Evolutionary conservation across 495 filamentous ascomycete genomes (phyloP).

Genomic region (Podospora australis): DNA sequence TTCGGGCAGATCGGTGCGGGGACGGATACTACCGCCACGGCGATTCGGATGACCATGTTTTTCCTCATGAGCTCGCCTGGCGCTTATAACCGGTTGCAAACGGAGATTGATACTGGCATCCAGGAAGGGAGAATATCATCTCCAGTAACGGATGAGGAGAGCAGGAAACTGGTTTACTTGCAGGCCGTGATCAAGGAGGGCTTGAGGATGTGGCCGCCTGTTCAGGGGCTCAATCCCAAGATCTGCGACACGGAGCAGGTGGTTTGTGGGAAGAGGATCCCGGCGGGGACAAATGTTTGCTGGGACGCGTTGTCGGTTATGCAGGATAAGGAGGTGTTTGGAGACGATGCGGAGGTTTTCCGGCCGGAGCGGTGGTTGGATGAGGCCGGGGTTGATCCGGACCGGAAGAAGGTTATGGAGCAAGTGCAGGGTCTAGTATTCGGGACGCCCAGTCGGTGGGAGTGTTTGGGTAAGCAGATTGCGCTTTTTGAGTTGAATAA

Average conservation of each 20-base stretch:
- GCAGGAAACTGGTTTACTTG: slow-evolving; percentile 37
- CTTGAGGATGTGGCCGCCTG: slow-evolving; percentile 38
- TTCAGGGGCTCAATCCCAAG: slow-evolving; percentile 35
- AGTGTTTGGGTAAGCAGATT: slow-evolving; percentile 34
- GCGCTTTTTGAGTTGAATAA: slow-evolving; percentile 44
- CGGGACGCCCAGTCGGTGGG: slow-evolving; percentile 25
- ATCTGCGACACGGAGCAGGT: slow-evolving; percentile 46
- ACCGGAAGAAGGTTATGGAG: slow-evolving; percentile 31
- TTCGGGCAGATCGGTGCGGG: slow-evolving; percentile 49
- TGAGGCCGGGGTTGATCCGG: slow-evolving; percentile 8
- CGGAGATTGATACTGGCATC: slow-evolving; percentile 47
- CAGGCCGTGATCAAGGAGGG: slow-evolving; percentile 47
- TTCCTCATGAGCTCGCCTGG: slow-evolving; percentile 42
- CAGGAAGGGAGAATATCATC: slow-evolving; percentile 26
- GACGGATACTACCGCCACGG: slow-evolving; percentile 57
- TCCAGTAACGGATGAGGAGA: slow-evolving; percentile 34
- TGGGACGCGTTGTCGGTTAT: slow-evolving; percentile 36
- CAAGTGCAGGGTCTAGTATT: slow-evolving; percentile 18
- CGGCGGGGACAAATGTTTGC: slow-evolving; percentile 45
- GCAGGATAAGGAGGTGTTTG: slow-evolving; percentile 27
- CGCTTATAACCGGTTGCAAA: slow-evolving; percentile 47
- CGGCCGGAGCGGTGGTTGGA: slow-evolving; percentile 50
- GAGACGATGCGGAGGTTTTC: slow-evolving; percentile 37
- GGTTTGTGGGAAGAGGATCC: slow-evolving; percentile 32
- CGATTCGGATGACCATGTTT: slow-evolving; percentile 48